phyloP scores from a whole-genome alignment of 805 yeast species.

The Tetrapisispora fleetii region DNA sequence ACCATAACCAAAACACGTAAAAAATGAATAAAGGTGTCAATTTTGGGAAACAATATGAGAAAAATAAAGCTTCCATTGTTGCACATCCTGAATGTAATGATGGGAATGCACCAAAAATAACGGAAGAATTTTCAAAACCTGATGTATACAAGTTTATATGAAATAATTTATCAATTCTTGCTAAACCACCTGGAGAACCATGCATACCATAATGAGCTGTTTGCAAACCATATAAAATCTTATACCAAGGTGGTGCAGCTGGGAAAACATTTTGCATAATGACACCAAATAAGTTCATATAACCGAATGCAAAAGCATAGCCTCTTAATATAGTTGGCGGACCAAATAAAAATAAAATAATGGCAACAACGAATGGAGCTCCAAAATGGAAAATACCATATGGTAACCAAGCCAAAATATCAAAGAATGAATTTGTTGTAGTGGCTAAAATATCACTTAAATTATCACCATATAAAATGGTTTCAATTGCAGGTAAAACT shows the following conservation, averaged over 20 bases:
- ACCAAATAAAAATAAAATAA: constrained; percentile 68
- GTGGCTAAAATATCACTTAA: constrained; percentile 74
- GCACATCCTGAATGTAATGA: constrained; percentile 93
- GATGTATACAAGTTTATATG: constrained; percentile 78
- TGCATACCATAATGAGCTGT: constrained; percentile 86
- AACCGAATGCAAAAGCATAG: constrained; percentile 89
- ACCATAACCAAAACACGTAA: constrained; percentile 90
- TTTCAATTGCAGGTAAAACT: constrained; percentile 82
- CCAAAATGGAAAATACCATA: constrained; percentile 85
- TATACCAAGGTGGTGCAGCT: constrained; percentile 97
- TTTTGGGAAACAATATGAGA: constrained; percentile 72
- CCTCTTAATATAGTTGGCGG: constrained; percentile 81
- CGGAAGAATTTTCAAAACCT: constrained; percentile 76
- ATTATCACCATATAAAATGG: constrained; percentile 85
- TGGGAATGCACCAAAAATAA: constrained; percentile 84
- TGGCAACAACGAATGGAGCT: constrained; percentile 82
- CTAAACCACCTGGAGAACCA: constrained; percentile 93
- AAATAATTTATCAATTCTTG: constrained; percentile 67
- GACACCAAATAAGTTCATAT: constrained; percentile 83
- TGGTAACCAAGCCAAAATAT: constrained; percentile 85
- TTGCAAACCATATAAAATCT: constrained; percentile 66
- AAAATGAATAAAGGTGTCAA: constrained; percentile 53
- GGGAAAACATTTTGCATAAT: constrained; percentile 74
- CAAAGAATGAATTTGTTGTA: constrained; percentile 50
- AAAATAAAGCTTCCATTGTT: constrained; percentile 81